These are phyloP conservation scores for Trichoderma sp. DNA, from an alignment of 2,329 filamentous ascomycete species.

Conservation along the genomic window DNA sequence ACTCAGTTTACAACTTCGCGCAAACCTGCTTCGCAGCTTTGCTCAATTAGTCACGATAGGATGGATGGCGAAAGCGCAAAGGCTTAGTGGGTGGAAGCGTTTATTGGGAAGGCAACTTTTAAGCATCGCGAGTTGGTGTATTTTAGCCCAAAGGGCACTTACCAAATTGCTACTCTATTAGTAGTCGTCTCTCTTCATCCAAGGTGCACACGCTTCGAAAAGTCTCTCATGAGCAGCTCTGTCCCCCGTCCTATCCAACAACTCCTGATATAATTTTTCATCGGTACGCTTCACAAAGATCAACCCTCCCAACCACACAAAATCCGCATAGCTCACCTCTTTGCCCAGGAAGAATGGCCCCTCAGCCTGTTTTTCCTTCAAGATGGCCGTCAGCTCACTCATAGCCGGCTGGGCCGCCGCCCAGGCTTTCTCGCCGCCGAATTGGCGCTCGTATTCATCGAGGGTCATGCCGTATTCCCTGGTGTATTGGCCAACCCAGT, in stretches of 20 bases:
- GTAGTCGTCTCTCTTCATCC: conserved; percentile 42
- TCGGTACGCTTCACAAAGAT: conserved; percentile 43
- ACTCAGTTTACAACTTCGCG: too few relatives aligned
- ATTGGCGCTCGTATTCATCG: conserved; percentile 47
- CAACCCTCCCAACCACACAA: conserved; percentile 54
- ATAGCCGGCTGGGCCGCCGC: conserved; percentile 42
- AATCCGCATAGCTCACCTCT: conserved; percentile 57
- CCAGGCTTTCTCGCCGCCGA: conserved; percentile 55
- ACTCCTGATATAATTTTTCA: conserved; percentile 36
- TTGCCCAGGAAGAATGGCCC: conserved; percentile 65
- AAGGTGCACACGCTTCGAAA: conserved; percentile 43
- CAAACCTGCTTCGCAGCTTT: too few relatives aligned
- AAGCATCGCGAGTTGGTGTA: background rate
- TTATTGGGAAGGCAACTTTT: background rate
- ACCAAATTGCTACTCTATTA: conserved; percentile 24
- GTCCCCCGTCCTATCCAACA: conserved; percentile 43
- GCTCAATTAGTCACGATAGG: too few relatives aligned
- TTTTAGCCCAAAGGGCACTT: background rate
- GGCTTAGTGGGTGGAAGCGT: background rate
- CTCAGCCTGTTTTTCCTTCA: conserved; percentile 52
- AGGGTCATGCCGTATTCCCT: conserved; percentile 54
- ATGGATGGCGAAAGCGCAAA: background rate
- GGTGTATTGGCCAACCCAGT: conserved; percentile 57
- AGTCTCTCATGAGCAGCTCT: conserved; percentile 40
- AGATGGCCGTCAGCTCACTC: conserved; percentile 42